These are phyloP conservation scores for Plasmodium coatneyi DNA, from an alignment of 169 alveolate genomes.

Conservation along the genomic window DNA sequence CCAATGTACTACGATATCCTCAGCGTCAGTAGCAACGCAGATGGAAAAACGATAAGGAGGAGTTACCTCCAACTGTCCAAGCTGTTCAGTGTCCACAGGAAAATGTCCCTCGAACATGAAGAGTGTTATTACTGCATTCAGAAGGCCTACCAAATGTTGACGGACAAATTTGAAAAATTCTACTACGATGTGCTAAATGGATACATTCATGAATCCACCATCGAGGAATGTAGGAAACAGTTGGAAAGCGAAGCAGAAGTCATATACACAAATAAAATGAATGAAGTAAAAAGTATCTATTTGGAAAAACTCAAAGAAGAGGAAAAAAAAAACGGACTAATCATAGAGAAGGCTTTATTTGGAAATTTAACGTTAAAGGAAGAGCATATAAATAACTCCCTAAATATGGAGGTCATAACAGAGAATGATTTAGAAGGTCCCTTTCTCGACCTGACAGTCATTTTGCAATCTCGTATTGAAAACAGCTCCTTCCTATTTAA, in stretches of 20 bases:
- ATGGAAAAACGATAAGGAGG: conserved; percentile 39
- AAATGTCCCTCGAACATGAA: conserved; percentile 55
- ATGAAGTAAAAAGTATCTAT: conserved; percentile 32
- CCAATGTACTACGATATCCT: conserved; percentile 54
- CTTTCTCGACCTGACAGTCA: conserved; percentile 29
- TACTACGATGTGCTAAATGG: conserved; percentile 64
- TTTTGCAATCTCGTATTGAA: conserved; percentile 54
- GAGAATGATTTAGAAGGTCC: conserved; percentile 65
- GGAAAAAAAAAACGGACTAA: conserved; percentile 32
- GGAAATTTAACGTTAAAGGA: conserved; percentile 54
- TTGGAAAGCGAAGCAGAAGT: conserved; percentile 34
- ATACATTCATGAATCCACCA: conserved; percentile 19
- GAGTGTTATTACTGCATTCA: conserved; percentile 39
- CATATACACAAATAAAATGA: conserved; percentile 40
- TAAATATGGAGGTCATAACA: conserved; percentile 24
- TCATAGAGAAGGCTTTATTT: conserved; percentile 64
- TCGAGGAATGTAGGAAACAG: conserved; percentile 15
- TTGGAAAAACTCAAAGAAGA: conserved; percentile 30
- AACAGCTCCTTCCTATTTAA: conserved; percentile 44
- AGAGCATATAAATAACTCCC: conserved; percentile 43
- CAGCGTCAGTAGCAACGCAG: conserved; percentile 16
- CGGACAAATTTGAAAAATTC: conserved; percentile 40
- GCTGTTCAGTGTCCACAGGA: conserved; percentile 45
- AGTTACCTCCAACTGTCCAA: conserved; percentile 49
- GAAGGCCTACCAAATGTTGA: conserved; percentile 42